These are phyloP conservation scores for Phyllosticta capitalensis DNA, from an alignment of 2,329 filamentous ascomycete genomes.

Conservation along the genomic window DNA sequence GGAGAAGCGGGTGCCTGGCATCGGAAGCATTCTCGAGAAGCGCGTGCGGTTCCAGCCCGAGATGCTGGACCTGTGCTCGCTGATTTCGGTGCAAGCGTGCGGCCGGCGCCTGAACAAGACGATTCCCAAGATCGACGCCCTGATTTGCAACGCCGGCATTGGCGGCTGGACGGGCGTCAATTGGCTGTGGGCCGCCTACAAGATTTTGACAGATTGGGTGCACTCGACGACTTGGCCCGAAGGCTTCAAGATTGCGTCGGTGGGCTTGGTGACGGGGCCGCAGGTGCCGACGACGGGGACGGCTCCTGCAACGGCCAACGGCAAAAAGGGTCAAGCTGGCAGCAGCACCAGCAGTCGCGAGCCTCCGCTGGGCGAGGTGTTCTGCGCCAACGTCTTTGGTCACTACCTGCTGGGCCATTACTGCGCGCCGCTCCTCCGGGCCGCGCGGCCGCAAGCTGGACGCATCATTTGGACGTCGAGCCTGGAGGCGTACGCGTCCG, in stretches of 20 bases:
- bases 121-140: conserved; percentile 64
- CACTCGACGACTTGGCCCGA: conserved; percentile 65
- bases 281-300: conserved; percentile 35
- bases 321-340: conserved; percentile 12
- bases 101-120: conserved; percentile 42
- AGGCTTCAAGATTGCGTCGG: conserved; percentile 57
- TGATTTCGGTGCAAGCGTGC: conserved; percentile 47
- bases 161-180: conserved; percentile 77
- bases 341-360: conserved; percentile 27
- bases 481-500: conserved; percentile 55
- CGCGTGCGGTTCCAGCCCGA: conserved; percentile 46
- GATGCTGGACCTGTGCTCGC: conserved; percentile 47
- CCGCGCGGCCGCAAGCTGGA: conserved; percentile 40
- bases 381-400: conserved; percentile 87
- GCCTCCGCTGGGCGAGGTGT: conserved; percentile 66
- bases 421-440: conserved; percentile 59
- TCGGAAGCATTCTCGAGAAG: conserved; percentile 30
- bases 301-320: conserved; percentile 14
- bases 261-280: conserved; percentile 44
- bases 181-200: conserved; percentile 52
- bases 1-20: conserved; percentile 27
- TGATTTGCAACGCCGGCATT: conserved; percentile 81
- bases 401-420: conserved; percentile 85
- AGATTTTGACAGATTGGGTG: conserved; percentile 51
- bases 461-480: conserved; percentile 83